Evolutionary conservation across 352 stramenopile species (phyloP).

Genomic region (Globisporangium sylvaticum): DNA sequence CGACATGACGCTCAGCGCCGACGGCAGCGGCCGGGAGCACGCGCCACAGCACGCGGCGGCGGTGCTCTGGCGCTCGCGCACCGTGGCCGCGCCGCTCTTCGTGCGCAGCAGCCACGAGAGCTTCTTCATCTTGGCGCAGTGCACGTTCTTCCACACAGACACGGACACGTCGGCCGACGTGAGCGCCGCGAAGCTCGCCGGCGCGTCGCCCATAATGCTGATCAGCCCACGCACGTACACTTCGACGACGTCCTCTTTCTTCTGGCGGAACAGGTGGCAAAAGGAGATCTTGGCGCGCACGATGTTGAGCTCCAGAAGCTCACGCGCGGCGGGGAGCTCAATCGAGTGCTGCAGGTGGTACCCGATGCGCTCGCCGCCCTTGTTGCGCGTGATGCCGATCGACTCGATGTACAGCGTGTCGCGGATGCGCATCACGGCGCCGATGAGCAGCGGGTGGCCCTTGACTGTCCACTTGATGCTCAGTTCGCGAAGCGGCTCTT

Average conservation of each 20-base stretch:
- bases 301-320: constrained; percentile 33
- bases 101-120: constrained; percentile 20
- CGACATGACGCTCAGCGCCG: neutral
- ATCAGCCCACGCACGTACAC: constrained; percentile 34
- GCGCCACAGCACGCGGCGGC: neutral
- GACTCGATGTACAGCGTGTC: constrained; percentile 59
- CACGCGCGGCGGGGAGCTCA: constrained; percentile 29
- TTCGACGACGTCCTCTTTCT: constrained; percentile 27
- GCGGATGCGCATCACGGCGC: constrained; percentile 33
- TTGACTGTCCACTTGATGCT: constrained; percentile 58
- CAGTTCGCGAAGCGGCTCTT: constrained; percentile 45
- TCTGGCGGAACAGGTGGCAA: constrained; percentile 42
- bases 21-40: neutral
- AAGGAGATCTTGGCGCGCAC: constrained; percentile 41
- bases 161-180: constrained; percentile 9
- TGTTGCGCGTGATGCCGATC: constrained; percentile 35
- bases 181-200: constrained; percentile 25
- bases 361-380: constrained; percentile 39
- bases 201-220: constrained; percentile 26
- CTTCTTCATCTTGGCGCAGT: constrained; percentile 45
- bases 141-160: constrained; percentile 12
- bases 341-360: constrained; percentile 56
- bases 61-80: neutral
- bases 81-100: constrained; percentile 3
- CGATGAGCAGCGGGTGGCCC: constrained; percentile 22